phyloP scores from a whole-genome alignment of 768 basidiomycete genomes.

The Leucocoprinus leucothites region DNA sequence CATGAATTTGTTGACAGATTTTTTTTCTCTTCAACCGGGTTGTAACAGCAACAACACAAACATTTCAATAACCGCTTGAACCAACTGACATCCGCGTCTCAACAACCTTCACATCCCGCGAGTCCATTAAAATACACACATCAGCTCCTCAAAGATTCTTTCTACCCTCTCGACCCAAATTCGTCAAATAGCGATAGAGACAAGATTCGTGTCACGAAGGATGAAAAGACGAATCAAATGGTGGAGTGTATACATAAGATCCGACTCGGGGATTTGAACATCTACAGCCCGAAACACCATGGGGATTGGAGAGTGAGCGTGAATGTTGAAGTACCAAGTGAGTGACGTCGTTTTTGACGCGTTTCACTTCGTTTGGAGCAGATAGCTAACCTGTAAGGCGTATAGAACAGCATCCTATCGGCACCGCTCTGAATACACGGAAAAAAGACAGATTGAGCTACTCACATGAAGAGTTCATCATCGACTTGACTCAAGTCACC shows the following conservation, averaged over 20 bases:
- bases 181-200: constrained; percentile 31
- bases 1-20: neutral
- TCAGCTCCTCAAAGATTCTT: constrained; percentile 74
- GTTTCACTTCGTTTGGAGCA: neutral
- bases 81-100: constrained; percentile 58
- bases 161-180: constrained; percentile 46
- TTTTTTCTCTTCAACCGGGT: constrained; percentile 13
- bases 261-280: constrained; percentile 83
- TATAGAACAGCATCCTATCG: constrained; percentile 66
- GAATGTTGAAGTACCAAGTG: constrained; percentile 86
- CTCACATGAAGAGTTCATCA: constrained; percentile 85
- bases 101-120: constrained; percentile 46
- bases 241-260: constrained; percentile 74
- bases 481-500: constrained; percentile 93
- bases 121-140: constrained; percentile 74
- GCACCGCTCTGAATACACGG: constrained; percentile 56
- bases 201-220: constrained; percentile 81
- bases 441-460: constrained; percentile 93
- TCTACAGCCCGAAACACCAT: constrained; percentile 74
- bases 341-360: constrained; percentile 18
- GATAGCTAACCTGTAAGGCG: neutral
- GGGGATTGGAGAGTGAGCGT: constrained; percentile 96
- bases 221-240: constrained; percentile 67
- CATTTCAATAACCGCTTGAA: constrained; percentile 89
- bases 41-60: constrained; percentile 73